These are phyloP conservation scores for Decorospora gaudefroyi DNA, from an alignment of 2,329 filamentous ascomycete genomes.

Conservation along the genomic window DNA sequence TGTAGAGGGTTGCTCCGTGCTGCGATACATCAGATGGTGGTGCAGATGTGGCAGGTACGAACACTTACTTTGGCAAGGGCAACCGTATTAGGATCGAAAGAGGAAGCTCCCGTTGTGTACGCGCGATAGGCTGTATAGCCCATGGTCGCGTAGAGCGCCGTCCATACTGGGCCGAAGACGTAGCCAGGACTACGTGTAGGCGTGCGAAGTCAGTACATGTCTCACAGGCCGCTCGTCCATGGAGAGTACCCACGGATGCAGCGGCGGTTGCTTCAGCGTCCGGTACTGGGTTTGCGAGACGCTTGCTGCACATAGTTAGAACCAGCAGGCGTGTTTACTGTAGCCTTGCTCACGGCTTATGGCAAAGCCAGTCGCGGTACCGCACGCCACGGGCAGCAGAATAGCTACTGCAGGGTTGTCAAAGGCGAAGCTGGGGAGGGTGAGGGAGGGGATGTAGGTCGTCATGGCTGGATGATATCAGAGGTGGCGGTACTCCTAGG, in stretches of 20 bases:
- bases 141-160: conserved; percentile 69
- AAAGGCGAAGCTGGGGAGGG: conserved; percentile 73
- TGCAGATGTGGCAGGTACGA: too few relatives aligned
- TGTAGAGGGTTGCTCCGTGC: conserved; percentile 78
- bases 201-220: too few relatives aligned
- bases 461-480: conserved; percentile 62
- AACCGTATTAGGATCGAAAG: conserved; percentile 55
- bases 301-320: conserved; percentile 22
- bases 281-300: conserved; percentile 63
- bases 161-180: conserved; percentile 65
- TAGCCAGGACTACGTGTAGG: too few relatives aligned
- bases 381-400: conserved; percentile 73
- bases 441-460: conserved; percentile 76
- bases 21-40: conserved; percentile 23
- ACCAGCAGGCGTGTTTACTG: too few relatives aligned
- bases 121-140: conserved; percentile 86
- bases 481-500: too few relatives aligned
- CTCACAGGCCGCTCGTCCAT: too few relatives aligned
- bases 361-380: conserved; percentile 72
- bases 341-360: conserved; percentile 69
- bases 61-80: conserved; percentile 59
- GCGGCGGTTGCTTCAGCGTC: conserved; percentile 67
- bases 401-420: conserved; percentile 72
- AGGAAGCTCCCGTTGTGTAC: conserved; percentile 64
- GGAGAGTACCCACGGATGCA: too few relatives aligned